A percentile compares a stretch with the other conserved stretches of the same genome.
These are phyloP conservation scores for Cymbidium sinense DNA, from an alignment of 106 monocot species.

Conservation along the genomic window DNA sequence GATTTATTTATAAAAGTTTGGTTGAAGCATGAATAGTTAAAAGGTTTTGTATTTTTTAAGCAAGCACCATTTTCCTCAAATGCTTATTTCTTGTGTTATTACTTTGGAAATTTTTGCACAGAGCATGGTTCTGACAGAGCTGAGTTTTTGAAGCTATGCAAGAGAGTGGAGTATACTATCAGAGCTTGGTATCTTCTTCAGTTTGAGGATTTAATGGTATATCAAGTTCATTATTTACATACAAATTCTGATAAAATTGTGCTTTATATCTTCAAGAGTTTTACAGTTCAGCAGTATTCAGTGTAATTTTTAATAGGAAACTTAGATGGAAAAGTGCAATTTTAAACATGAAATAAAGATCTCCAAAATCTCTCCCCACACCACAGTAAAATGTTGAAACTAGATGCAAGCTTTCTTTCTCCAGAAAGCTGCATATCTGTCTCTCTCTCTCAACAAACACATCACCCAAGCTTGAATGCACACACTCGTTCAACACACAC, in stretches of 20 bases:
- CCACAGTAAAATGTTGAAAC: background rate
- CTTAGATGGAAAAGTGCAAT: background rate
- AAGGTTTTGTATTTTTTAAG: background rate
- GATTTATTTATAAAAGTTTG: constrained; percentile 1
- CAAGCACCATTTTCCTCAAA: background rate
- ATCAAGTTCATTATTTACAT: background rate
- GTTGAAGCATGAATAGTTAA: background rate
- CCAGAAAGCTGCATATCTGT: background rate
- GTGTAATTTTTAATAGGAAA: background rate
- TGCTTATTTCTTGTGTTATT: background rate
- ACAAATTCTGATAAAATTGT: background rate
- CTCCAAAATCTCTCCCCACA: background rate
- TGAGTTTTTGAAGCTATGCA: constrained; percentile 69
- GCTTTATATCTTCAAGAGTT: background rate
- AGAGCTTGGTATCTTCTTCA: constrained; percentile 80
- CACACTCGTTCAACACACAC: too few species aligned
- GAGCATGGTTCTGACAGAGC: constrained; percentile 46
- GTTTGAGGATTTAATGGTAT: constrained; percentile 75
- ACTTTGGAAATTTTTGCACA: constrained; percentile 11
- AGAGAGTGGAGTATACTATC: constrained; percentile 66
- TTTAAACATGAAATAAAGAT: background rate
- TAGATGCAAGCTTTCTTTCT: background rate
- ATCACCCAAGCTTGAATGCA: background rate
- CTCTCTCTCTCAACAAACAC: background rate
- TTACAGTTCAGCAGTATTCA: background rate